phyloP scores from a whole-genome alignment of 129 eudicot genomes.

The Tagetes patula region DNA sequence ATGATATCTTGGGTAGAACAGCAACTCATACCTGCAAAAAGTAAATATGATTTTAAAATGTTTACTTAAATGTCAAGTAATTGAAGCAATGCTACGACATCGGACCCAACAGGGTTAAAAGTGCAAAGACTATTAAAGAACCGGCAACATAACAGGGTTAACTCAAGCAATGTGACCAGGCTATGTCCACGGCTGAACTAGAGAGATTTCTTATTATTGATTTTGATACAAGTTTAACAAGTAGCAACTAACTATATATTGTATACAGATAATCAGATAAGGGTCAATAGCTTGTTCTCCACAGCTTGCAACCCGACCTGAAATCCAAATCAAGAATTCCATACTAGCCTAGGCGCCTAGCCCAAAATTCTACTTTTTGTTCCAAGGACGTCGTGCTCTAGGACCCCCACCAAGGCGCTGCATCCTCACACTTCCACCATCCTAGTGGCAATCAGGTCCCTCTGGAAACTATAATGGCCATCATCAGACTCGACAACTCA shows the following conservation, averaged over 20 bases:
- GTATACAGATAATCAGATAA: neutral
- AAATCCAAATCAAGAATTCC: neutral
- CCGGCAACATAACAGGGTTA: neutral
- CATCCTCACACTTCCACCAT: neutral
- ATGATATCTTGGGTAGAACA: constrained; percentile 97
- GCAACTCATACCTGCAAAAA: constrained; percentile 84
- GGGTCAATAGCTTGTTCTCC: neutral
- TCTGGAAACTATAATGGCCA: neutral
- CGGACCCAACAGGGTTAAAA: neutral
- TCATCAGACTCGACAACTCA: constrained; percentile 5
- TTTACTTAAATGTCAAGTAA: constrained; percentile 1
- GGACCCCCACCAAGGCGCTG: neutral
- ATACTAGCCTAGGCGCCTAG: neutral
- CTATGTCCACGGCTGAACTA: neutral
- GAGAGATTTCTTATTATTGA: neutral
- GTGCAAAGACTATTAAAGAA: neutral
- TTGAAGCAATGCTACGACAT: neutral
- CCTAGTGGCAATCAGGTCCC: neutral
- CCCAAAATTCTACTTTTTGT: neutral
- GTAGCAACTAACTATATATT: neutral
- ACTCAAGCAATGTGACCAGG: neutral
- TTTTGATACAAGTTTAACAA: neutral
- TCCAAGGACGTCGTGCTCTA: neutral
- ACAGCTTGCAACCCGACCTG: neutral
- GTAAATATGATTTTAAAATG: neutral